phyloP scores from a whole-genome alignment of 2,329 filamentous ascomycete species.

The Colletotrichum simmondsii region DNA sequence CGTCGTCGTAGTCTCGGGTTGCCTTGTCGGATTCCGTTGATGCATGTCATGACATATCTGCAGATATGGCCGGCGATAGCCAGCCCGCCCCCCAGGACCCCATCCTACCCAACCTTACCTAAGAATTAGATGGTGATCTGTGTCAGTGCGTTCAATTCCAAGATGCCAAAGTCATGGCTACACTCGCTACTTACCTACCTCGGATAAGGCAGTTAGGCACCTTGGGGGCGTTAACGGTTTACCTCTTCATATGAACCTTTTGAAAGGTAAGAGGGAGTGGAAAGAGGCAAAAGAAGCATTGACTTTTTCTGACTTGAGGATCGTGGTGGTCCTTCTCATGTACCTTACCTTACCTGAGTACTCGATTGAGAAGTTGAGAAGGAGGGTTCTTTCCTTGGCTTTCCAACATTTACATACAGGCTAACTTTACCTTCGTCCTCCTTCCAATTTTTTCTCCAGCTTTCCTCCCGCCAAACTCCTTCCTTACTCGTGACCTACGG shows the following conservation, averaged over 20 bases:
- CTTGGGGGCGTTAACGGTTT: not conserved
- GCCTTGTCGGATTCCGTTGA: not conserved
- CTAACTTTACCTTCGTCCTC: not conserved
- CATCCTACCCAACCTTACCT: not conserved
- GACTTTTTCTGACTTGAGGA: not conserved
- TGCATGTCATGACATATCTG: not conserved
- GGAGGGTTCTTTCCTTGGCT: conserved; percentile 17
- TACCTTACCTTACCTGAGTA: too few relatives aligned
- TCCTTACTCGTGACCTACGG: not conserved
- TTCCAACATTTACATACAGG: conserved; percentile 1
- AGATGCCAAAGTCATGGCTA: not conserved
- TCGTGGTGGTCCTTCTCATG: not conserved
- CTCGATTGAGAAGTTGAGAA: too few relatives aligned
- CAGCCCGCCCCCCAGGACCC: too few relatives aligned
- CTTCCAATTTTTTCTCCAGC: not conserved
- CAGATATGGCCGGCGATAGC: conserved; percentile 1
- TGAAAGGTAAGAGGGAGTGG: not conserved
- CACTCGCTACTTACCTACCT: not conserved
- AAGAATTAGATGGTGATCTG: not conserved
- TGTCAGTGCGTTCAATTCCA: not conserved
- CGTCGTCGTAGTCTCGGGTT: not conserved
- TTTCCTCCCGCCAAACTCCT: not conserved
- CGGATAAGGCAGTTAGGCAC: not conserved
- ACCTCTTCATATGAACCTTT: not conserved
- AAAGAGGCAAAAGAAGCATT: not conserved